phyloP scores from a whole-genome alignment of 306 rosid genomes.

The Prunus padus region DNA sequence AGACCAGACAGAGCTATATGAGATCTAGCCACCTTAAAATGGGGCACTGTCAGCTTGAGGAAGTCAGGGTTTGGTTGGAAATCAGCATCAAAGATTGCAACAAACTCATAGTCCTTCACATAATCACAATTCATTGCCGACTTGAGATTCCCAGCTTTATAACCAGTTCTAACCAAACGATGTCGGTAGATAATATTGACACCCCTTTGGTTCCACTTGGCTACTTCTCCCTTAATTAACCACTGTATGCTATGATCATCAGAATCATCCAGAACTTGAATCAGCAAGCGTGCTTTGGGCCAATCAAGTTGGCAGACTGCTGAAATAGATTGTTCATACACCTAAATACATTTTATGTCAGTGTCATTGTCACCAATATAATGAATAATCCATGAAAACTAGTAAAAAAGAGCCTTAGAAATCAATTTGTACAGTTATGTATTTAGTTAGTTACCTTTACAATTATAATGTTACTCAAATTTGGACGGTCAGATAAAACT shows the following conservation, averaged over 20 bases:
- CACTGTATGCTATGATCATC: conserved; percentile 64
- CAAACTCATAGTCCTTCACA: conserved; percentile 64
- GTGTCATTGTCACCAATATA: conserved; percentile 15
- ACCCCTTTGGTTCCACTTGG: conserved; percentile 63
- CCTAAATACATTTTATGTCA: conserved; percentile 40
- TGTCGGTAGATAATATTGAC: conserved; percentile 62
- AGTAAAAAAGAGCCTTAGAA: conserved; percentile 1
- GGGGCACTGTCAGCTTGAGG: conserved; percentile 64
- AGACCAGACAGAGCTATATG: neutral
- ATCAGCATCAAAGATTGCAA: conserved; percentile 76
- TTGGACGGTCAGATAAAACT: neutral
- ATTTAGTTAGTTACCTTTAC: neutral
- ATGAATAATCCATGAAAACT: conserved; percentile 7
- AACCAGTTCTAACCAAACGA: conserved; percentile 62
- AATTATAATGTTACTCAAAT: neutral
- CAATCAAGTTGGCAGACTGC: conserved; percentile 75
- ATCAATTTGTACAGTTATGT: conserved; percentile 8
- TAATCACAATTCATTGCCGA: conserved; percentile 75
- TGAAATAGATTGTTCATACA: conserved; percentile 70
- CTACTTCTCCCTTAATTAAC: conserved; percentile 64
- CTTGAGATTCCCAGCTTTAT: conserved; percentile 79
- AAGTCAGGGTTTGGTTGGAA: conserved; percentile 69
- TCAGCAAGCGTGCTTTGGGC: conserved; percentile 60
- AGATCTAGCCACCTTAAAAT: conserved; percentile 53
- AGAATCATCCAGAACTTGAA: conserved; percentile 77